A percentile compares a stretch with the other conserved stretches of the same genome.
phyloP scores from a whole-genome alignment of 2,329 filamentous ascomycete species.

The Epichloe hybrida region DNA sequence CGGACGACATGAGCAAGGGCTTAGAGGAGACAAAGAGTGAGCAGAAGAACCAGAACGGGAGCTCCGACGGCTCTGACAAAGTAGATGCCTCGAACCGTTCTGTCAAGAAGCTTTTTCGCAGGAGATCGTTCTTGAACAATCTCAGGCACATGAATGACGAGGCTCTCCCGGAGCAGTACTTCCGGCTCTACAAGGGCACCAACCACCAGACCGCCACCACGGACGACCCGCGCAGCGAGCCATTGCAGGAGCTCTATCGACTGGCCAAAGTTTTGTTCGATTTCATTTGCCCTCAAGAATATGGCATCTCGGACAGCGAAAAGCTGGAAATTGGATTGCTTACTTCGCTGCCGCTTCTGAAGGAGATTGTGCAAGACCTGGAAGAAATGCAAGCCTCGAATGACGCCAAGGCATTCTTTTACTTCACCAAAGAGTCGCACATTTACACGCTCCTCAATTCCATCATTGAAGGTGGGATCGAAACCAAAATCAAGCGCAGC shows the following conservation, averaged over 20 bases:
- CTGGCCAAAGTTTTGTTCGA: constrained; percentile 92
- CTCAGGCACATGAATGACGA: constrained; percentile 37
- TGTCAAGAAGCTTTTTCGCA: constrained; percentile 39
- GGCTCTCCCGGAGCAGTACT: constrained; percentile 59
- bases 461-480: constrained; percentile 90
- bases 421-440: constrained; percentile 98
- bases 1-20: constrained; percentile 24
- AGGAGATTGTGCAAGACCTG: constrained; percentile 92
- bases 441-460: constrained; percentile 98
- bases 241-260: constrained; percentile 83
- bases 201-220: constrained; percentile 50
- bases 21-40: constrained; percentile 24
- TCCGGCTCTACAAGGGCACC: constrained; percentile 74
- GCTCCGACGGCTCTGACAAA: constrained; percentile 25
- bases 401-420: constrained; percentile 91
- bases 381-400: constrained; percentile 95
- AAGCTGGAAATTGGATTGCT: constrained; percentile 97
- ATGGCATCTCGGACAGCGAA: constrained; percentile 87
- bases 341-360: constrained; percentile 82
- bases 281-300: constrained; percentile 96
- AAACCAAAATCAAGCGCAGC: constrained; percentile 90
- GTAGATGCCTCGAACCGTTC: constrained; percentile 25
- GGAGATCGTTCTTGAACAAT: constrained; percentile 46
- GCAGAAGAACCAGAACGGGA: constrained; percentile 13
- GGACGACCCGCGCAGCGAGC: constrained; percentile 71